These are phyloP conservation scores for Oryza meyeriana DNA, from an alignment of 176 grass and related monocot species.

Conservation along the genomic window DNA sequence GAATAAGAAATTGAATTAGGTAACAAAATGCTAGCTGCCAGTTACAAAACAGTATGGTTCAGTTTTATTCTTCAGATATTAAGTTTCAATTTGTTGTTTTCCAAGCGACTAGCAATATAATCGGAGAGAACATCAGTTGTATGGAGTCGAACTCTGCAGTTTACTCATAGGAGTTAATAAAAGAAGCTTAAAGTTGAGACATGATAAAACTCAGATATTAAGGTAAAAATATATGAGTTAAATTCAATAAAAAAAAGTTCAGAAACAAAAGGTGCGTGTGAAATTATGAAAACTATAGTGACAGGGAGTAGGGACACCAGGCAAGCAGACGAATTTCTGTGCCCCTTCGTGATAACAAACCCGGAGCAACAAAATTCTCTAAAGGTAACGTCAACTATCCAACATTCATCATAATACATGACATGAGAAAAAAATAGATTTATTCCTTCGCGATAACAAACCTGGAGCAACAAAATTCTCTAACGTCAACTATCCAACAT, in stretches of 20 bases:
- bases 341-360: not conserved
- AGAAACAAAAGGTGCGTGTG: not conserved
- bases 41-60: not conserved
- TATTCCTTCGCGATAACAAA: not conserved
- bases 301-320: not conserved
- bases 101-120: not conserved
- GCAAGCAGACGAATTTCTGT: not conserved
- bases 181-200: not conserved
- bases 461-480: not conserved
- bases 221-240: not conserved
- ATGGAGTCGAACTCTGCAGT: not conserved
- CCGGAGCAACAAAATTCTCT: not conserved
- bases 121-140: not conserved
- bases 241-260: not conserved
- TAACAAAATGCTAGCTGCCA: not conserved
- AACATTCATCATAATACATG: not conserved
- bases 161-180: not conserved
- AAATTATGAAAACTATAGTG: not conserved
- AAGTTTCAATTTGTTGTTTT: not conserved
- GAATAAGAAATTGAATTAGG: not conserved
- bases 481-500: not conserved
- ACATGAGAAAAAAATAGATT: not conserved
- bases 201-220: not conserved
- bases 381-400: not conserved
- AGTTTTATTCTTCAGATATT: not conserved